Conservation (phyloP, 2,329 filamentous ascomycete genomes). For the Aspergillus costaricaensis region DNA sequence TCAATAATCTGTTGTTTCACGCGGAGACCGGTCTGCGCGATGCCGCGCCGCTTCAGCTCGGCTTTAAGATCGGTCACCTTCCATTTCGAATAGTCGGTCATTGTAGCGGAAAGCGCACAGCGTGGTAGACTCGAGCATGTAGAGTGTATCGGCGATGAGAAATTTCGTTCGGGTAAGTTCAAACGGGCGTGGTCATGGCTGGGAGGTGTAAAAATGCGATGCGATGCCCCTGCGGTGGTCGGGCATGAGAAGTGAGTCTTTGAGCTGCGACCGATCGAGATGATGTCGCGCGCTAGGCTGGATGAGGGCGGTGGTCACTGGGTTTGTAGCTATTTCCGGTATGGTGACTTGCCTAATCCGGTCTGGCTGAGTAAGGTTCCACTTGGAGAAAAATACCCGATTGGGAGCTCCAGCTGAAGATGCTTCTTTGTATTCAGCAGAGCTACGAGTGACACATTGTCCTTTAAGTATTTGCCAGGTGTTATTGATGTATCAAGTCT, state of each 20-base stretch:
- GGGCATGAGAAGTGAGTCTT: background rate
- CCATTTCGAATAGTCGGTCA: conserved; percentile 59
- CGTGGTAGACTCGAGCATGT: conserved; percentile 5
- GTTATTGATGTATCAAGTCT: too few relatives aligned
- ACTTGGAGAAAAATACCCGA: background rate
- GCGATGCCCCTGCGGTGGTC: conserved; percentile 19
- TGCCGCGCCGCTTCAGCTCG: conserved; percentile 71
- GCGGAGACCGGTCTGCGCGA: conserved; percentile 70
- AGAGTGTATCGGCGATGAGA: background rate
- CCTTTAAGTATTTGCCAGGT: too few relatives aligned
- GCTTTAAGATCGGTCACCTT: conserved; percentile 76
- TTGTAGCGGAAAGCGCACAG: conserved; percentile 29
- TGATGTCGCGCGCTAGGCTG: conserved; percentile 22
- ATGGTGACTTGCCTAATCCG: background rate
- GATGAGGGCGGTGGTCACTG: background rate
- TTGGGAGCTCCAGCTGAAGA: too few relatives aligned
- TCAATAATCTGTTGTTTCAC: conserved; percentile 66
- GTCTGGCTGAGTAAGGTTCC: background rate
- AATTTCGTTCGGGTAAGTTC: background rate
- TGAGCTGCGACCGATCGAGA: conserved; percentile 6
- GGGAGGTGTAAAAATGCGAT: conserved; percentile 13
- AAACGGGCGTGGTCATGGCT: conserved; percentile 16
- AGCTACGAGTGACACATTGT: too few relatives aligned
- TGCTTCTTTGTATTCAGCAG: too few relatives aligned
- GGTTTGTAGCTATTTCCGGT: background rate